A percentile compares a stretch with the other conserved stretches of the same genome.
phyloP scores from a whole-genome alignment of 768 basidiomycete genomes.

The Suillus decipiens region DNA sequence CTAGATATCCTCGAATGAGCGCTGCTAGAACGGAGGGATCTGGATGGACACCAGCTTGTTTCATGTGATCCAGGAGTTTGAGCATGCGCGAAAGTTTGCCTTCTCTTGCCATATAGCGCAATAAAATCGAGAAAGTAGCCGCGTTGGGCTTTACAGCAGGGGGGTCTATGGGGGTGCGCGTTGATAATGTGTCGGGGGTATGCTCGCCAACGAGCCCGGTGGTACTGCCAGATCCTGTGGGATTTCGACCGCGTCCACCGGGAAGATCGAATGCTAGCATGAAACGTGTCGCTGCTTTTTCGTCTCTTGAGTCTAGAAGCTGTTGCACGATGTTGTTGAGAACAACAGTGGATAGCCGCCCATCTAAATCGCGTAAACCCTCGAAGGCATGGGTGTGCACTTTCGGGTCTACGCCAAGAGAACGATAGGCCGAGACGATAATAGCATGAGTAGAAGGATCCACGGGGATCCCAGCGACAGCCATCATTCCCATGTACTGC shows the following conservation, averaged over 20 bases:
- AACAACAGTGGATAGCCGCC: conserved; percentile 47
- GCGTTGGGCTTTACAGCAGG: conserved; percentile 46
- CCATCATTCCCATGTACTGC: conserved; percentile 57
- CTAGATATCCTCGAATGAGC: conserved; percentile 57
- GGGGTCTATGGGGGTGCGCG: conserved; percentile 3
- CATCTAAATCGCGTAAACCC: conserved; percentile 43
- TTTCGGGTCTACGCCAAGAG: conserved; percentile 55
- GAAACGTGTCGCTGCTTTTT: conserved; percentile 45
- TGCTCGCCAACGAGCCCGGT: conserved; percentile 33
- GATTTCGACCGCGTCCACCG: conserved; percentile 20
- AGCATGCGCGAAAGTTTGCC: conserved; percentile 48
- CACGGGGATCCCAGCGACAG: conserved; percentile 50
- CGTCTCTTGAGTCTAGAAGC: conserved; percentile 56
- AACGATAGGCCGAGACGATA: conserved; percentile 58
- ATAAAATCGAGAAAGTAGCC: conserved; percentile 62
- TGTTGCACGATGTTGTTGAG: conserved; percentile 72
- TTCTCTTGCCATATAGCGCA: conserved; percentile 52
- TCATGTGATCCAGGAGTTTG: conserved; percentile 50
- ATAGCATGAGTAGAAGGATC: conserved; percentile 61
- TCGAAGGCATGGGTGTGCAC: conserved; percentile 55
- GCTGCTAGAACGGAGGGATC: conserved; percentile 52
- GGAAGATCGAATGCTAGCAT: conserved; percentile 48
- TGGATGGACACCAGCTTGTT: conserved; percentile 40
- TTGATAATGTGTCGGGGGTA: conserved; percentile 11
- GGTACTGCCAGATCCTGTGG: conserved; percentile 19